Percentiles rank a stretch among this genome's conserved stretches.
These are phyloP conservation scores for Calycina marina DNA, from an alignment of 2,329 filamentous ascomycete species.

Conservation along the genomic window DNA sequence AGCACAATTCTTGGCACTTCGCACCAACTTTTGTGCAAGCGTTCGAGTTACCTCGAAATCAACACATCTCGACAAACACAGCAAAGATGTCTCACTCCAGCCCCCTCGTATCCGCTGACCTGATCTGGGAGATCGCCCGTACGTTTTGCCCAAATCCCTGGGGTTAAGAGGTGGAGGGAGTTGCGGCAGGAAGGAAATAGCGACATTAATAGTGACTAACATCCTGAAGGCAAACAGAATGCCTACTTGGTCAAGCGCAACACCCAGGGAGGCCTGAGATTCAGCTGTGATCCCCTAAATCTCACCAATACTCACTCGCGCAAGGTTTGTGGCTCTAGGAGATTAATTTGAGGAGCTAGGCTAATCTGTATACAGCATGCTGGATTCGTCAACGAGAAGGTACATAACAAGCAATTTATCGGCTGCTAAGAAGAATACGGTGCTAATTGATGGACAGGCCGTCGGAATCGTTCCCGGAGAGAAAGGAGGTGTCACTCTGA, in stretches of 20 bases:
- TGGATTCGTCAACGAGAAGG: slow-evolving; percentile 89
- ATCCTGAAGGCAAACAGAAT: slow-evolving; percentile 63
- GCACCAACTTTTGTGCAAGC: no score
- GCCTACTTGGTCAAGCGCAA: slow-evolving; percentile 86
- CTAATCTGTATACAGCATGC: slow-evolving; percentile 48
- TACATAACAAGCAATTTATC: no score
- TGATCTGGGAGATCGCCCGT: slow-evolving; percentile 94
- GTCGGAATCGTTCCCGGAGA: slow-evolving; percentile 60
- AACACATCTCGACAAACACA: slow-evolving; percentile 9
- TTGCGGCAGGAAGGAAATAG: slow-evolving; percentile 7
- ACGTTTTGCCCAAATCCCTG: slow-evolving; percentile 32
- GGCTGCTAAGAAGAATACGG: neutral
- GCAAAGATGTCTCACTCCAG: slow-evolving; percentile 18
- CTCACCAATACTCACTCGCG: slow-evolving; percentile 79
- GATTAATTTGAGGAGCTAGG: neutral
- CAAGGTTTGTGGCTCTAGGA: slow-evolving; percentile 48
- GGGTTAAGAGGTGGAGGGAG: neutral
- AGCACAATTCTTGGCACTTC: no score
- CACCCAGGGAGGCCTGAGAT: slow-evolving; percentile 62
- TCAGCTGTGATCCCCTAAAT: slow-evolving; percentile 93
- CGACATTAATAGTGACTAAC: slow-evolving; percentile 1
- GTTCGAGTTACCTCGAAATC: no score
- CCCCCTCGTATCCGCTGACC: slow-evolving; percentile 70
- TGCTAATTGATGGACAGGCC: slow-evolving; percentile 34
- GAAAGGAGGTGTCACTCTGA: slow-evolving; percentile 67